Evolutionary conservation across 768 basidiomycete genomes (phyloP).

Genomic region (Russula sp.): DNA sequence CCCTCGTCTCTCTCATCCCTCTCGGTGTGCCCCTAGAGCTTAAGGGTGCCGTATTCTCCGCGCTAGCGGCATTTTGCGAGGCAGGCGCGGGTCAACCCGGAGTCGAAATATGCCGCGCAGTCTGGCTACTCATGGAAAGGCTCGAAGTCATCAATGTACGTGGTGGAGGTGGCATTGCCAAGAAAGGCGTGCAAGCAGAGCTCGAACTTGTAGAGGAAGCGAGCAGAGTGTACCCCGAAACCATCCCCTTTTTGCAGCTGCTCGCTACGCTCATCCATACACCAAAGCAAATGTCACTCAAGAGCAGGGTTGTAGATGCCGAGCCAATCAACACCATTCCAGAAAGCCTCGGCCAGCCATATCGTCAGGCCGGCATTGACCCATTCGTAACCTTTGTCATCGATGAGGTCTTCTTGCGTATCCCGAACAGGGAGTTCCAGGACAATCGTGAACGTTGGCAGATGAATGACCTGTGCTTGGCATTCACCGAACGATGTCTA

Average conservation of each 20-base stretch:
- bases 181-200: slow-evolving; percentile 82
- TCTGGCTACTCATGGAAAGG: slow-evolving; percentile 84
- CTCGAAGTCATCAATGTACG: slow-evolving; percentile 81
- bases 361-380: slow-evolving; percentile 73
- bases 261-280: slow-evolving; percentile 82
- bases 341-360: slow-evolving; percentile 74
- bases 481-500: slow-evolving; percentile 80
- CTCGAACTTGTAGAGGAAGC: slow-evolving; percentile 83
- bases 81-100: slow-evolving; percentile 72
- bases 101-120: slow-evolving; percentile 74
- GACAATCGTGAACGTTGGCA: slow-evolving; percentile 79
- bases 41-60: slow-evolving; percentile 80
- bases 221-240: slow-evolving; percentile 79
- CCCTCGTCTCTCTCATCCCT: slow-evolving; percentile 73
- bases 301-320: slow-evolving; percentile 55
- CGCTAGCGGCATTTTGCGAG: slow-evolving; percentile 77
- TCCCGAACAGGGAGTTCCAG: slow-evolving; percentile 70
- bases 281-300: slow-evolving; percentile 64
- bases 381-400: slow-evolving; percentile 86
- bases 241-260: slow-evolving; percentile 82
- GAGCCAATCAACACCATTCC: slow-evolving; percentile 73
- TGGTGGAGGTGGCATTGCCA: slow-evolving; percentile 47
- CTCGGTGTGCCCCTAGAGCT: slow-evolving; percentile 84
- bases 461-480: slow-evolving; percentile 79
- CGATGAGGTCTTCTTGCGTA: slow-evolving; percentile 83